Conservation (phyloP, 768 basidiomycete genomes). For the Chalciporus chontae region DNA sequence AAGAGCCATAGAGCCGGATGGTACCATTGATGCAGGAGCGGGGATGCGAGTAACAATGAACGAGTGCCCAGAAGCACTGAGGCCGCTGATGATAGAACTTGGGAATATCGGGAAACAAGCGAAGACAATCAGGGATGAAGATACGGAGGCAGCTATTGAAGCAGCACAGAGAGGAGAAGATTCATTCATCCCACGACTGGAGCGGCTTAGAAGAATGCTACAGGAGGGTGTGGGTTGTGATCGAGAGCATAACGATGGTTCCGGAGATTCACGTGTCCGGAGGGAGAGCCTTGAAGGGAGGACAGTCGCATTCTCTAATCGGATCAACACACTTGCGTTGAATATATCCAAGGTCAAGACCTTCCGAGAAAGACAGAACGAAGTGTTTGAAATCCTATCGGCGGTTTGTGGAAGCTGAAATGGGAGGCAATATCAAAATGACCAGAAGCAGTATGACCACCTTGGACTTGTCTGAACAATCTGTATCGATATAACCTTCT, state of each 20-base stretch:
- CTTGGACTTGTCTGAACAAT: not conserved
- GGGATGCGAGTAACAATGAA: constrained; percentile 52
- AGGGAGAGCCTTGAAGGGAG: constrained; percentile 57
- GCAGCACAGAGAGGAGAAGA: constrained; percentile 31
- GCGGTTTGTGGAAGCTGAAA: constrained; percentile 21
- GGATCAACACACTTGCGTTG: constrained; percentile 72
- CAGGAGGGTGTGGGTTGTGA: constrained; percentile 54
- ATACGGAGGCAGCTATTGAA: constrained; percentile 50
- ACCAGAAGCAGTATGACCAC: not conserved
- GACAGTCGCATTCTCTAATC: constrained; percentile 70
- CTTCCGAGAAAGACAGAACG: constrained; percentile 67
- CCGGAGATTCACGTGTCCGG: constrained; percentile 27
- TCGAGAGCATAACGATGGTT: not conserved
- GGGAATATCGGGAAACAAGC: constrained; percentile 50
- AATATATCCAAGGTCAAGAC: constrained; percentile 65
- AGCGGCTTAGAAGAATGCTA: constrained; percentile 54
- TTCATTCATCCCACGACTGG: constrained; percentile 46
- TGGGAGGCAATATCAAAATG: not conserved
- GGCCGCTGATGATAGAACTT: constrained; percentile 70
- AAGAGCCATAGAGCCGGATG: constrained; percentile 43
- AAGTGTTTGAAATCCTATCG: constrained; percentile 59
- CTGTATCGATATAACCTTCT: constrained; percentile 6
- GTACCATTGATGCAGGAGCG: constrained; percentile 46
- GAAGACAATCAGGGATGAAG: constrained; percentile 48
- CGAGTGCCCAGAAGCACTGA: constrained; percentile 60